Evolutionary conservation across 176 grass and related monocot species (phyloP), one percentile per base, ranked within the genome.

Genomic region (Puya raimondii): DNA sequence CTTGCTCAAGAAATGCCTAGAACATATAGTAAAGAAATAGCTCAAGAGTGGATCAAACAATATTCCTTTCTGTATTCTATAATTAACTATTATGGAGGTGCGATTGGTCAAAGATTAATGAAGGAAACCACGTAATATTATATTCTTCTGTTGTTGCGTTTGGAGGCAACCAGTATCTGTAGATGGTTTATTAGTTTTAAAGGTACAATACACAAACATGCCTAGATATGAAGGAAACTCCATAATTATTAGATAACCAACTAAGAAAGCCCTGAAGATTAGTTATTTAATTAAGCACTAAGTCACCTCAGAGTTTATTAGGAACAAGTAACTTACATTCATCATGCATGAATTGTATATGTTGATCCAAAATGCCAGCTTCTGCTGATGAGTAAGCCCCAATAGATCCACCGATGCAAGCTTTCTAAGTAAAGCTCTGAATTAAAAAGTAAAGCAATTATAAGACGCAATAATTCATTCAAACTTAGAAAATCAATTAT

Each of bases 311-410:
- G 56, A 61, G n/a, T 42, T 42, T 42, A 42, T 42, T 42, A 42
- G 33, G 33, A 23, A 57, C 49, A 79, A 77, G 68, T 64, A 80
- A 53, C 88, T 91, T 84, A 99, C 94, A 80, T 94, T 99, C 95
- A 94, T 99, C 87, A 99, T 94, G 85, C 95, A 91, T 1, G 90
- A 80, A 10, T 99, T 94, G 78, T 99, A 94, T 80, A 91, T 49
- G 80, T 99, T 99, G 83, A 99, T 94, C 95, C 95, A 99, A 80
- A 99, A 99, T 64, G 95, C 95, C 73, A 99, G 78, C 78, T 91
- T 99, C 74, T 99, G 90, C 76, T 84, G 90, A 69, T 99, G 95
- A 16, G 86, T 84, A 74, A 99, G 85, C 63, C 76, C 78, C 77
- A 57, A 69, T 51, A 86, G 76, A 72, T 88, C 82, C 77, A 88